phyloP scores from a whole-genome alignment of 2,329 filamentous ascomycete species.

The Pseudodiploospora longispora region DNA sequence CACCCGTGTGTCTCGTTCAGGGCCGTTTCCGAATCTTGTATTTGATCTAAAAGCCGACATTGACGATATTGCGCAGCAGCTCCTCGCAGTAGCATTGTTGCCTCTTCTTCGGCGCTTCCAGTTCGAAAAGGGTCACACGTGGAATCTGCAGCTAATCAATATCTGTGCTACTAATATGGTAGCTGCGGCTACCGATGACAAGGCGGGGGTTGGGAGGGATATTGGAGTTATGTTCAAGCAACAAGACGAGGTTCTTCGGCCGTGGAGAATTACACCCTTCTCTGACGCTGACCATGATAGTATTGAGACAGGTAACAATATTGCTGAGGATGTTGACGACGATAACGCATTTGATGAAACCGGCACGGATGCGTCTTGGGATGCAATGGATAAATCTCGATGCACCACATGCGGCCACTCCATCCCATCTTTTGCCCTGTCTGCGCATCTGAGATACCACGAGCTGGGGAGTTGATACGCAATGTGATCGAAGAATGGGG shows the following conservation, averaged over 20 bases:
- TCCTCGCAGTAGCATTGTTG: conserved; percentile 61
- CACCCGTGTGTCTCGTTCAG: conserved; percentile 68
- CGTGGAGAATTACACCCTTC: conserved; percentile 50
- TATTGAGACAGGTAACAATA: background rate
- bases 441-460: conserved; percentile 40
- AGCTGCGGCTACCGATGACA: conserved; percentile 41
- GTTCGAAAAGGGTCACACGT: conserved; percentile 53
- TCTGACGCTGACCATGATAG: conserved; percentile 11
- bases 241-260: conserved; percentile 61
- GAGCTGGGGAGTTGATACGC: conserved; percentile 19
- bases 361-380: conserved; percentile 19
- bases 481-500: too few relatives aligned
- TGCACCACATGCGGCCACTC: conserved; percentile 44
- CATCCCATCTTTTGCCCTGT: conserved; percentile 50
- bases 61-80: conserved; percentile 54
- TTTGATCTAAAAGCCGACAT: conserved; percentile 54
- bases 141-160: conserved; percentile 80
- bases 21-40: conserved; percentile 63
- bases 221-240: conserved; percentile 76
- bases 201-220: conserved; percentile 57
- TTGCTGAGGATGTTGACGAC: conserved; percentile 20
- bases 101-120: conserved; percentile 70
- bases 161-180: conserved; percentile 83
- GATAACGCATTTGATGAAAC: conserved; percentile 13
- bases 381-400: conserved; percentile 18